Percentiles rank a stretch among this genome's conserved stretches.
Conservation (phyloP, 73 alveolate species). For the Paramecium bursaria region DNA sequence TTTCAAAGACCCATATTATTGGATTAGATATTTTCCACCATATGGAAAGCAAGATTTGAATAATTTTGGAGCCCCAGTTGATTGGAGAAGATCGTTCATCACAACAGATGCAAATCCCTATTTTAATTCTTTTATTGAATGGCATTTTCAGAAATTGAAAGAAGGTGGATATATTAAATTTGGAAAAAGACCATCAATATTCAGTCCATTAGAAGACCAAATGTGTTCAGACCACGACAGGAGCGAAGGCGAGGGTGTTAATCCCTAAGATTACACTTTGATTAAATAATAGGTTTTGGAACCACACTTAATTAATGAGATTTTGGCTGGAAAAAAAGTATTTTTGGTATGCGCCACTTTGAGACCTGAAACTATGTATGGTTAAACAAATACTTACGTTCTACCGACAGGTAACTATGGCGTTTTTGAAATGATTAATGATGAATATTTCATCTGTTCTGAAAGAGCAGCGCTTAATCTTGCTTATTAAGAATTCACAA, state of each 20-base stretch:
- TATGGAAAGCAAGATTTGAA: conserved; percentile 84
- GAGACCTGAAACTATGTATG: conserved; percentile 99
- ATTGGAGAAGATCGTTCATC: conserved; percentile 96
- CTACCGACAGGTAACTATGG: conserved; percentile 98
- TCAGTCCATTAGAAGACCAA: conserved; percentile 87
- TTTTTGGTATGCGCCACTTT: conserved; percentile 97
- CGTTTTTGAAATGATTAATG: conserved; percentile 87
- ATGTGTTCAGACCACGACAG: conserved; percentile 99
- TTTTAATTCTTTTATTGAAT: conserved; percentile 91
- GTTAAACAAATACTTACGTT: conserved; percentile 95
- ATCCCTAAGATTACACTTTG: conserved; percentile 97
- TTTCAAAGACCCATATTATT: conserved; percentile 87
- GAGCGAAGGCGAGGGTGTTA: conserved; percentile 93
- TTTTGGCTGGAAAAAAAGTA: conserved; percentile 79
- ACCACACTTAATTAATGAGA: conserved; percentile 27
- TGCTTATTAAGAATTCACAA: conserved; percentile 93
- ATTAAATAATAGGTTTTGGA: conserved; percentile 86
- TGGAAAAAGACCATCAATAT: conserved; percentile 94
- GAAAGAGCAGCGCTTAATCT: conserved; percentile 89
- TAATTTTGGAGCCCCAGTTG: conserved; percentile 90
- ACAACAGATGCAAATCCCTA: conserved; percentile 96
- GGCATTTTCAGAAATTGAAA: conserved; percentile 82
- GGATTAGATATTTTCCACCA: conserved; percentile 98
- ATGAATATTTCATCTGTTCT: conserved; percentile 89
- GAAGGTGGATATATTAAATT: conserved; percentile 74